Base-by-base conservation (phyloP, 1,139 yeast species). In the Saccharomyces hybrid region DNA sequence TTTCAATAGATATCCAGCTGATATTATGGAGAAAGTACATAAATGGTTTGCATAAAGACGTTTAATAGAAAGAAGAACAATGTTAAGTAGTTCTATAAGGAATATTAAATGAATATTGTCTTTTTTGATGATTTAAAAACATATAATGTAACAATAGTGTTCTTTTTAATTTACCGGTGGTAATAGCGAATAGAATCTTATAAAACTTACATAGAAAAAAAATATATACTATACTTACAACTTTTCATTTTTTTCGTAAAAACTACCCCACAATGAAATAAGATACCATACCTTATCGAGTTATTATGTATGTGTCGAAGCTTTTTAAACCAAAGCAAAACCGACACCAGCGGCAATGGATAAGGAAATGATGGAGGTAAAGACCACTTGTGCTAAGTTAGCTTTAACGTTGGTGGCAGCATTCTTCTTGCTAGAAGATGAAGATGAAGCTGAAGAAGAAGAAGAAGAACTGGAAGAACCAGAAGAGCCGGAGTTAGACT, bases 341-440 rank as follows among this genome's bases (percentile, higher is more conserved):
- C 81, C 74, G 61, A 88, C 81, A 66, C 80, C 78, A 48, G 74
- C 69, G 54, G 78, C 71, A 46, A 87, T 72, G 76, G 87, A 86
- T 76, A 95, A 84, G 28, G 79, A 77, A 69, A 91, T 93, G 57
- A 77, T 70, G 52, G 79, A 70, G 57, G 85, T 75, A 78, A 85
- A 83, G 59, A 95, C 90, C 51, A 93, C 80, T 78, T 88, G 87
- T 63, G 89, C 79, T 64, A 88, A 75, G 77, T 91, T 91, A 48
- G 58, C 56, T 53, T 60, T 64, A 53, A 64, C 54, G 54, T 57
- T 63, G 52, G 64, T 56, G 51, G 66, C 65, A 31, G 63, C 59
- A 47, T 65, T 56, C 46, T 70, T 56, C 48, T 68, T 60, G 28
- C 71, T 61, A 14, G 65, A 52, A 46, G 71, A 51, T 20, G 68